phyloP scores from a whole-genome alignment of 2,329 filamentous ascomycete species.

The Trichoderma citrinoviride region DNA sequence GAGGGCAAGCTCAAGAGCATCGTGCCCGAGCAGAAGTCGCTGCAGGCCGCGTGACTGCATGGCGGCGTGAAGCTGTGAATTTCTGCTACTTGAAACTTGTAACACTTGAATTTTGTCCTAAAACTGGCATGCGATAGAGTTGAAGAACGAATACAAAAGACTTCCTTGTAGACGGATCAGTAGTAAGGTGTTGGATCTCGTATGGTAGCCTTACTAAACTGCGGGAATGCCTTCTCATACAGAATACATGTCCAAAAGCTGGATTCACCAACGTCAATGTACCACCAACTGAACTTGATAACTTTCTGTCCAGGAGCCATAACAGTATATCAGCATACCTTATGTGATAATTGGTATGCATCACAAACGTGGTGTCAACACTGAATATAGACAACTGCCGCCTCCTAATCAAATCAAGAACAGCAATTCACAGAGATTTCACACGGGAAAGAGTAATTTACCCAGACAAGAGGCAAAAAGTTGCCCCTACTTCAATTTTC shows the following conservation, averaged over 20 bases:
- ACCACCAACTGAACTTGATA: too few relatives aligned
- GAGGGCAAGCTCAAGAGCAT: slow-evolving; percentile 63
- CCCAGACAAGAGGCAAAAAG: slow-evolving; percentile 14
- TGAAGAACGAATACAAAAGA: not conserved
- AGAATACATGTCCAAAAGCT: not conserved
- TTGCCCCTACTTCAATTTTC: slow-evolving; percentile 10
- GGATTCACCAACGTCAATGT: too few relatives aligned
- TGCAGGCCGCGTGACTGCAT: slow-evolving; percentile 8
- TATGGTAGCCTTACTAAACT: too few relatives aligned
- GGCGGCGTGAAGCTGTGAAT: not conserved
- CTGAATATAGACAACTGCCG: too few relatives aligned
- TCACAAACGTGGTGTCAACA: too few relatives aligned
- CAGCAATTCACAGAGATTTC: too few relatives aligned
- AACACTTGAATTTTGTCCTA: not conserved
- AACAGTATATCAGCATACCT: too few relatives aligned
- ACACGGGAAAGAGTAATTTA: not conserved
- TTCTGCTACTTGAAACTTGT: not conserved
- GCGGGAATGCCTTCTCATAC: too few relatives aligned
- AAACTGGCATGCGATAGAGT: not conserved
- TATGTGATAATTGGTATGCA: too few relatives aligned
- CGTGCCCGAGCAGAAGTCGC: slow-evolving; percentile 65
- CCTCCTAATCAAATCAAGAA: not conserved
- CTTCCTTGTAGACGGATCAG: too few relatives aligned
- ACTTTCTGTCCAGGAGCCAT: too few relatives aligned
- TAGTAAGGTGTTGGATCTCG: too few relatives aligned